phyloP scores from a whole-genome alignment of 345 rosid species.

The Limnanthes douglasii region DNA sequence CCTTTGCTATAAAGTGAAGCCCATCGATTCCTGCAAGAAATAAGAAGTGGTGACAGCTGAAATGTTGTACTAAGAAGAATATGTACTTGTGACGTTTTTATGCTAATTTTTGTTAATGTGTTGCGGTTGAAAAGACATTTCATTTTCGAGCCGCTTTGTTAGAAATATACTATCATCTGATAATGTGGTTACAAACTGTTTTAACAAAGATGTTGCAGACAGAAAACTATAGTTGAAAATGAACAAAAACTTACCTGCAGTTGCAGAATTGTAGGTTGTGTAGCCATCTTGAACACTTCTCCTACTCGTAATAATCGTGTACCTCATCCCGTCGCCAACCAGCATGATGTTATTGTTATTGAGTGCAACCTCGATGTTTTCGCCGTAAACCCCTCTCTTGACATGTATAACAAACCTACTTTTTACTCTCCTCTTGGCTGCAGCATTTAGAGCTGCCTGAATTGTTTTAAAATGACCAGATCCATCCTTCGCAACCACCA shows the following conservation, averaged over 20 bases:
- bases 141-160: no score
- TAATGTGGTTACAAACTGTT: no score
- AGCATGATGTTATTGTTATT: constrained; percentile 52
- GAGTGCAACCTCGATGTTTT: constrained; percentile 41
- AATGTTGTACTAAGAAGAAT: no score
- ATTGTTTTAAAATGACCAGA: constrained; percentile 45
- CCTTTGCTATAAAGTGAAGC: constrained; percentile 34
- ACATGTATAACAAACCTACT: constrained; percentile 55
- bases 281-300: constrained; percentile 55
- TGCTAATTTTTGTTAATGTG: no score
- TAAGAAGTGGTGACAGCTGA: no score
- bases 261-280: constrained; percentile 76
- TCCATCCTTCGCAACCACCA: constrained; percentile 70
- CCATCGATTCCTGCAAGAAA: constrained; percentile 15
- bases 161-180: no score
- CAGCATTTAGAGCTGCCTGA: constrained; percentile 46
- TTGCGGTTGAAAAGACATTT: no score
- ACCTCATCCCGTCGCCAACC: constrained; percentile 53
- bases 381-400: constrained; percentile 54
- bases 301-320: constrained; percentile 55
- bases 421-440: constrained; percentile 36
- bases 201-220: no score
- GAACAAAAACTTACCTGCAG: constrained; percentile 29
- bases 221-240: no score
- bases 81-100: no score